phyloP scores from a whole-genome alignment of 1,284 basidiomycete genomes.

The Crucibulum cyathiforme region DNA sequence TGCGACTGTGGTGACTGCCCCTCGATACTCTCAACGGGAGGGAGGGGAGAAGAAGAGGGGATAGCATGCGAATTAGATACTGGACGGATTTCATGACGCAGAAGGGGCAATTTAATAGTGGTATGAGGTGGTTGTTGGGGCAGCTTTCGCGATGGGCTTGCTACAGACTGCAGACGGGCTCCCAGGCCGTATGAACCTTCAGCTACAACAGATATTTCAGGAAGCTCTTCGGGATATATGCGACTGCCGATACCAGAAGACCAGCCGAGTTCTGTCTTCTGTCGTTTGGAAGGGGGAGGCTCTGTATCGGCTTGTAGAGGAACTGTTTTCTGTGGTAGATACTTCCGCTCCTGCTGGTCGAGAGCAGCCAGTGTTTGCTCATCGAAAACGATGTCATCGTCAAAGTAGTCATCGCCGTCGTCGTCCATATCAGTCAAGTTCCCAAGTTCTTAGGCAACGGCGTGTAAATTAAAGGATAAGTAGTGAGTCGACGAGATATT shows the following conservation, averaged over 20 bases:
- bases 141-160: neutral
- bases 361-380: slow-evolving; percentile 65
- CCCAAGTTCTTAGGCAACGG: no score
- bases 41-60: no score
- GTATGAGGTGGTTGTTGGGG: no score
- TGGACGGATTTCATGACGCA: no score
- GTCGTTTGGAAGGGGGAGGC: slow-evolving; percentile 38
- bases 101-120: no score
- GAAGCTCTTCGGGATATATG: slow-evolving; percentile 53
- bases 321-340: slow-evolving; percentile 28
- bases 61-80: no score
- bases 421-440: slow-evolving; percentile 41
- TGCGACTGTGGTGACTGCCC: no score
- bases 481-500: no score
- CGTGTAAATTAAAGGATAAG: no score
- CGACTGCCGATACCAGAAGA: slow-evolving; percentile 33
- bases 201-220: slow-evolving; percentile 55
- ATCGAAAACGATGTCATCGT: slow-evolving; percentile 69
- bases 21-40: no score
- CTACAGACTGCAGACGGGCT: neutral
- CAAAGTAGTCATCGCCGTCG: slow-evolving; percentile 69
- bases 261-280: slow-evolving; percentile 54
- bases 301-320: slow-evolving; percentile 18
- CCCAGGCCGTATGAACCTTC: slow-evolving; percentile 36
- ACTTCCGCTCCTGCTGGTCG: slow-evolving; percentile 65